Percentiles rank a stretch among this genome's conserved stretches.
These are phyloP conservation scores for Rhodotorula sp. DNA, from an alignment of 1,284 basidiomycete species.

Conservation along the genomic window DNA sequence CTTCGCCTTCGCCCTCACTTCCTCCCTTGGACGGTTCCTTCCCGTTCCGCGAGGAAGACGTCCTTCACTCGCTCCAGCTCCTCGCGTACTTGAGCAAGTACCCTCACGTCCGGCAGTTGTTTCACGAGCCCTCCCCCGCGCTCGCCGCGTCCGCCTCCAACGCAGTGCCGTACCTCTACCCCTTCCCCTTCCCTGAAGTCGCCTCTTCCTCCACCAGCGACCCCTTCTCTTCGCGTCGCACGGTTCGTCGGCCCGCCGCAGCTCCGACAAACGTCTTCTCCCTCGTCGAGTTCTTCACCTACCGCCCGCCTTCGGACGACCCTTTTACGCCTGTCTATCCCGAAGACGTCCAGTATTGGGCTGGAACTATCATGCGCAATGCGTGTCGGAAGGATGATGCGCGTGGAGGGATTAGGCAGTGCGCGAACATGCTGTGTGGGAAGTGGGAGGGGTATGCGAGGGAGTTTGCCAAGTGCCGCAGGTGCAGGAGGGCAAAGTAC, in stretches of 20 bases:
- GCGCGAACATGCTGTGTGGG: conserved; percentile 97
- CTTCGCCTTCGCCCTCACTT: not conserved
- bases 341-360: conserved; percentile 96
- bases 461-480: conserved; percentile 94
- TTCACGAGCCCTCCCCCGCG: conserved; percentile 57
- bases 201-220: not conserved
- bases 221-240: conserved; percentile 47
- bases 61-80: conserved; percentile 84
- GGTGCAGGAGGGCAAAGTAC: conserved; percentile 97
- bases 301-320: conserved; percentile 79
- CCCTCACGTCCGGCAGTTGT: conserved; percentile 93
- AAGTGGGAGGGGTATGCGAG: conserved; percentile 89
- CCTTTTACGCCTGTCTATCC: conserved; percentile 71
- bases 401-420: conserved; percentile 89
- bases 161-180: no score
- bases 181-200: no score
- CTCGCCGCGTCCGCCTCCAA: not conserved
- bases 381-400: conserved; percentile 96
- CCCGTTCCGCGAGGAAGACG: conserved; percentile 86
- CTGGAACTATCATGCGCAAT: conserved; percentile 98
- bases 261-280: conserved; percentile 65
- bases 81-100: conserved; percentile 97
- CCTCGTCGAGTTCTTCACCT: conserved; percentile 93
- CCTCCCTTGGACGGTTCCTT: conserved; percentile 1
- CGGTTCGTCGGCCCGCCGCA: not conserved